Evolutionary conservation across 2,329 filamentous ascomycete species (phyloP), one percentile per base, ranked within the genome.

Genomic region (Orbilia ellipsospora): DNA sequence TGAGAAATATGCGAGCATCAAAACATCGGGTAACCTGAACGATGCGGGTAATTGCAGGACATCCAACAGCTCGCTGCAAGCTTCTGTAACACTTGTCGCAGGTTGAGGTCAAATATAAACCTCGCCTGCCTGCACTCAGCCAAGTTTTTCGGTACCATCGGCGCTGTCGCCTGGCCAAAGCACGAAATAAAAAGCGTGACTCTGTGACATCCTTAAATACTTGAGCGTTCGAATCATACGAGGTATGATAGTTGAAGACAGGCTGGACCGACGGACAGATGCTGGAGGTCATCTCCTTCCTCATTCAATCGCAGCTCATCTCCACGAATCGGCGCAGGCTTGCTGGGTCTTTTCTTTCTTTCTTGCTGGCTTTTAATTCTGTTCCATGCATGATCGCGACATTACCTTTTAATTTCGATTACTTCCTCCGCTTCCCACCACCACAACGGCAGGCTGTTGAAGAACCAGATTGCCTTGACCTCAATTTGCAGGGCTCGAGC

Each of bases 61-160:
- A 18, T 31, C 70, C 70, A 68, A 74, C 70, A 48, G 36, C 44
- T 50, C 7, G 52, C 63, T 50, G 16, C 63, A 59, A 45, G 36
- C 66, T 72, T 50, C 69, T 73, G 69, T 73, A 73, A 73, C 69
- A 73, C 69, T 64, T 68, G 70, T 74, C 48, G 61, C 70, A 74
- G 57, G 57, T 57, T 68, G 70, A 64, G 59, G 50, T 48, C 57
- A 62, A 56, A 62, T 56, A 68, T 69, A 69, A 62, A 62, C 51
- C 66, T 70, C 51, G 57, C 57, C 42, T 36, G 48, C 20, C 52
- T 51, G 36, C 13, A 4, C 18, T 15, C 8, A 45, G 55, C 16
- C 36, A 13, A 45, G 50, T 13, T 26, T 23, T 52, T 20, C 15
- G 1, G 52, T 36, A 28, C 20, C 23, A 31, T 10, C 20, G 13